Conservation (phyloP, 2,329 filamentous ascomycete species). For the Cladosporium sp. region DNA sequence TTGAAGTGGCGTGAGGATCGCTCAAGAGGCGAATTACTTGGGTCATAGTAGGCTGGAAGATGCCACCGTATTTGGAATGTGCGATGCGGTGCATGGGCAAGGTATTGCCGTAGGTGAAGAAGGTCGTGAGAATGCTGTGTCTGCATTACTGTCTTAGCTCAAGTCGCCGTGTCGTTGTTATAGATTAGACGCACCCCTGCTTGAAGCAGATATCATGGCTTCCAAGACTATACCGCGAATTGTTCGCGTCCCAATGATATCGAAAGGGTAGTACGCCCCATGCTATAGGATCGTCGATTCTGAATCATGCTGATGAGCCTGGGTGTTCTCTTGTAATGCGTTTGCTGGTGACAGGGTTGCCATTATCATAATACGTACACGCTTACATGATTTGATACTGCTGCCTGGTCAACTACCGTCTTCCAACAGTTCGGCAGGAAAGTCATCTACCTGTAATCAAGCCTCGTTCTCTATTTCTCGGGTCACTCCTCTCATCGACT, state of each 20-base stretch:
- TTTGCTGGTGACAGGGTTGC: background rate
- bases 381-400: constrained; percentile 82
- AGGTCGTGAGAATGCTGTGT: constrained; percentile 65
- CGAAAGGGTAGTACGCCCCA: constrained; percentile 84
- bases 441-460: constrained; percentile 66
- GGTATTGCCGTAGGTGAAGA: constrained; percentile 88
- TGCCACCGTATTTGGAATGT: constrained; percentile 77
- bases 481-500: constrained; percentile 71
- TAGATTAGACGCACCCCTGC: constrained; percentile 64
- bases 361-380: constrained; percentile 65
- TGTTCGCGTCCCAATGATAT: constrained; percentile 70
- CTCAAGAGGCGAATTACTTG: constrained; percentile 85
- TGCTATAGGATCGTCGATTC: constrained; percentile 89
- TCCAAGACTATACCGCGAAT: constrained; percentile 84
- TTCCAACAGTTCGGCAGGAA: background rate
- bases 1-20: constrained; percentile 36
- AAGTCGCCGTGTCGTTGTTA: background rate
- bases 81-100: constrained; percentile 81
- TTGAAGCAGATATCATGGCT: constrained; percentile 96
- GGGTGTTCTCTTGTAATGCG: background rate
- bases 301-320: constrained; percentile 44
- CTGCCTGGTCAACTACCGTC: constrained; percentile 16
- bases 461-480: constrained; percentile 68
- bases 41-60: constrained; percentile 86
- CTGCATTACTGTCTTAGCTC: background rate